phyloP scores from a whole-genome alignment of 2,329 filamentous ascomycete species.

The Colletotrichum neosansevieriae region DNA sequence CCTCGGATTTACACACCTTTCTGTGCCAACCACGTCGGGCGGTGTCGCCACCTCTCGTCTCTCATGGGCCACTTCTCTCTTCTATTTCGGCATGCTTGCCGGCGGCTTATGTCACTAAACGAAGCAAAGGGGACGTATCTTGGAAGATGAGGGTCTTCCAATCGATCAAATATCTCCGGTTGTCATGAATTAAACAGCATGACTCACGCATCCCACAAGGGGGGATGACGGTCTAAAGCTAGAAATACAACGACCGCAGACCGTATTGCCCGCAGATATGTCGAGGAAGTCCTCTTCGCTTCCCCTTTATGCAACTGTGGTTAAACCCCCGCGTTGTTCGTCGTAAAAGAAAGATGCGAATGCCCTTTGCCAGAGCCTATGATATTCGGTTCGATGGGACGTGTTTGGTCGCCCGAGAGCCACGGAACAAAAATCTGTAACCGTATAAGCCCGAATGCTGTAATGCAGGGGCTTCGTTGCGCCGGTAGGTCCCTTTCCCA shows the following conservation, averaged over 20 bases:
- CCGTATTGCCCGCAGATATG: not conserved
- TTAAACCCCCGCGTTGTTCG: slow-evolving; percentile 1
- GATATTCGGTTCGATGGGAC: slow-evolving; percentile 2
- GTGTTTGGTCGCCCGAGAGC: not conserved
- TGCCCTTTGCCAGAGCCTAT: not conserved
- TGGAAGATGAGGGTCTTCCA: slow-evolving; percentile 9
- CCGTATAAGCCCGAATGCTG: slow-evolving; percentile 4
- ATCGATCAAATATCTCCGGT: slow-evolving; percentile 22
- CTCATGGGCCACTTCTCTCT: slow-evolving; percentile 82
- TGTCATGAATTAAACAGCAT: slow-evolving; percentile 21
- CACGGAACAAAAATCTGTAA: not conserved
- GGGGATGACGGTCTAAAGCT: slow-evolving; percentile 28
- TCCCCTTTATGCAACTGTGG: slow-evolving; percentile 10
- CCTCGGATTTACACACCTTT: slow-evolving; percentile 70
- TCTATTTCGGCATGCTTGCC: slow-evolving; percentile 84
- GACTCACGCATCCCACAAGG: slow-evolving; percentile 13
- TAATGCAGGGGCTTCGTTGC: not conserved
- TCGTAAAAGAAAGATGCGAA: slow-evolving; percentile 7
- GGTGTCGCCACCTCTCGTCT: slow-evolving; percentile 73
- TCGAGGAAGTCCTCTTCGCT: not conserved
- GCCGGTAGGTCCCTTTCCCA: slow-evolving; percentile 6
- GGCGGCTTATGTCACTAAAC: slow-evolving; percentile 48
- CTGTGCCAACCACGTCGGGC: slow-evolving; percentile 61
- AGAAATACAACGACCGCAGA: slow-evolving; percentile 34
- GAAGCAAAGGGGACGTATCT: not conserved